Percentiles rank a stretch among this genome's conserved stretches.
Evolutionary conservation across 768 basidiomycete species (phyloP).

Genomic region (Rossbeevera mucosa): DNA sequence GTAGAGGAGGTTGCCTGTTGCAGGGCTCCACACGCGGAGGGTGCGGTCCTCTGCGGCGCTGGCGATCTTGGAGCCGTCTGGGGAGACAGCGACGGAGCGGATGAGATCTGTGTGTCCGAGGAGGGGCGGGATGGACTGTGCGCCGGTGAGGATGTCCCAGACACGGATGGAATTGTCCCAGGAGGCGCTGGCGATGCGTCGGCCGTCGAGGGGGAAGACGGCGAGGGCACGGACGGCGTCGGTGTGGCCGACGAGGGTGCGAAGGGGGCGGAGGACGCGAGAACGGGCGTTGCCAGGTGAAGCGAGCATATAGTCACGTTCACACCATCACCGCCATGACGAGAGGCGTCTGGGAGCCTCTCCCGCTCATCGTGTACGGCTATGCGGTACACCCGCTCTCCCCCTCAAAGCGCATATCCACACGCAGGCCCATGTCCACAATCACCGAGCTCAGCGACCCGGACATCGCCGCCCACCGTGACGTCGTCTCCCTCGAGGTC

Average conservation of each 20-base stretch:
- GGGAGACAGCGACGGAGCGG: conserved; percentile 29
- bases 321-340: no score
- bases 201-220: conserved; percentile 28
- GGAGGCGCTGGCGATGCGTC: conserved; percentile 21
- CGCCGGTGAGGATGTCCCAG: conserved; percentile 24
- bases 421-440: conserved; percentile 37
- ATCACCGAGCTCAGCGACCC: conserved; percentile 52
- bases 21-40: conserved; percentile 25
- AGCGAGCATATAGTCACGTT: conserved; percentile 24
- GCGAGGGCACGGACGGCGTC: conserved; percentile 25
- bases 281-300: conserved; percentile 13
- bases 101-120: conserved; percentile 28
- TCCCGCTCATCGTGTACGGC: conserved; percentile 79
- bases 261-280: conserved; percentile 20
- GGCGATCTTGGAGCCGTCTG: conserved; percentile 24
- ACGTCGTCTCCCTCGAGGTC: conserved; percentile 84
- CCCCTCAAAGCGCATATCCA: conserved; percentile 60
- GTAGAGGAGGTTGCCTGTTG: conserved; percentile 18
- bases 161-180: conserved; percentile 26
- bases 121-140: conserved; percentile 12
- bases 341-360: conserved; percentile 58
- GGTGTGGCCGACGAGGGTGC: conserved; percentile 31
- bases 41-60: conserved; percentile 28
- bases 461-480: conserved; percentile 60
- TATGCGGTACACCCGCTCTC: conserved; percentile 84